Base-by-base conservation (phyloP, 164 flowering plant genomes). In the Stephania cephalantha region DNA sequence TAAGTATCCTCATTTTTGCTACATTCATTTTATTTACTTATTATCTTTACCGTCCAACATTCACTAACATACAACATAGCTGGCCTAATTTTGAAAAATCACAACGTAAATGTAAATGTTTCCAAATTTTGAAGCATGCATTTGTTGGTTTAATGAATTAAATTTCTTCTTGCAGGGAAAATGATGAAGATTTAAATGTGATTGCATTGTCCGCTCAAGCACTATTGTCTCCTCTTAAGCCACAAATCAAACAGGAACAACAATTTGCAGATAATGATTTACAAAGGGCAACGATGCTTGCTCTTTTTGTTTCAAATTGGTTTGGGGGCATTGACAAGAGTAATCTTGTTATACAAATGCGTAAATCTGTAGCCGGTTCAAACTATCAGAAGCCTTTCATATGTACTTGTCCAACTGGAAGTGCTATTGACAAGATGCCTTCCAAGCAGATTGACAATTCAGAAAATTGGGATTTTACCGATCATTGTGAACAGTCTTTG, bases 251-350 rank as follows among this genome's bases (percentile, higher is more conserved):
- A 71, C 81, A 76, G 69, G 69, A 77, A 71, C 78, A 81, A 50
- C 65, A 77, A 20, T 69, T 45, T 69, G 73, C 75, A n/a, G 75
- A 75, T 74, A 89, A 85, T 82, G 77, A 82, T 78, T 80, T 96
- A 75, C 91, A 85, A 77, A 82, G 90, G 79, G 98, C 90, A 48
- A 90, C 97, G 29, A 74, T 88, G 81, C 97, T 96, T 85, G 95
- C 99, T 20, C 88, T 96, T 22, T 93, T 88, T 87, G 98, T 96
- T 53, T 96, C 98, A 9, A 90, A 91, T 80, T 94, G 89, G 81
- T 92, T 93, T 85, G 99, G 98, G 64, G 99, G 99, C 68, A 84
- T 93, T 84, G 99, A 93, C 74, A 89, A 88, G 80, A 82, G 84
- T 84, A 74, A 77, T 55, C 53, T 81, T 74, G 71, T 91, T 72